Evolutionary conservation across 75 land plant species (phyloP).

Genomic region (Selaginella moellendorffii): DNA sequence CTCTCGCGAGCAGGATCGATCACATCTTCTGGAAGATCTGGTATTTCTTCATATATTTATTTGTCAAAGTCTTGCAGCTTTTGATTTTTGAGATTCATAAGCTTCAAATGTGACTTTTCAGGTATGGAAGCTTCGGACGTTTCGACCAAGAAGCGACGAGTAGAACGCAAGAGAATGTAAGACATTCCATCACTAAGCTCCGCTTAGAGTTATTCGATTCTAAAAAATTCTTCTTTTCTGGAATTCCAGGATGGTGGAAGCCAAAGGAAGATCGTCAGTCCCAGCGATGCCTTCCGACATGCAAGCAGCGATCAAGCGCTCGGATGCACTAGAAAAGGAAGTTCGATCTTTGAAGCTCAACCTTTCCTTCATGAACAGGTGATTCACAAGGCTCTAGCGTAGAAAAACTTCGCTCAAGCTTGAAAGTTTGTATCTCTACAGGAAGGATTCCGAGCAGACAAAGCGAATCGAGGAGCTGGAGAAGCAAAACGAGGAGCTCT

Average conservation of each 20-base stretch:
- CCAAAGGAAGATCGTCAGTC: conserved; percentile 54
- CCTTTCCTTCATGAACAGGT: conserved; percentile 68
- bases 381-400: background rate
- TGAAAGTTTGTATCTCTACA: conserved; percentile 13
- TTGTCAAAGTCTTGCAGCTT: background rate
- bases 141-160: conserved; percentile 57
- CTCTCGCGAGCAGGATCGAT: conserved; percentile 15
- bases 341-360: conserved; percentile 57
- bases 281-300: conserved; percentile 39
- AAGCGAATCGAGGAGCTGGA: conserved; percentile 66
- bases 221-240: background rate
- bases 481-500: conserved; percentile 44
- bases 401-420: background rate
- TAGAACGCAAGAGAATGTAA: conserved; percentile 62
- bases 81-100: background rate
- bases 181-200: background rate
- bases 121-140: conserved; percentile 36
- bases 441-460: conserved; percentile 74
- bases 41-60: background rate
- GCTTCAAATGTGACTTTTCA: background rate
- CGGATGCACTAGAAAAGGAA: conserved; percentile 58
- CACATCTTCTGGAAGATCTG: conserved; percentile 14
- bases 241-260: conserved; percentile 55
- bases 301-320: conserved; percentile 46
- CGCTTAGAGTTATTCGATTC: background rate